These are phyloP conservation scores for Parachaetomium inaequale DNA, from an alignment of 495 filamentous ascomycete genomes.

Conservation along the genomic window DNA sequence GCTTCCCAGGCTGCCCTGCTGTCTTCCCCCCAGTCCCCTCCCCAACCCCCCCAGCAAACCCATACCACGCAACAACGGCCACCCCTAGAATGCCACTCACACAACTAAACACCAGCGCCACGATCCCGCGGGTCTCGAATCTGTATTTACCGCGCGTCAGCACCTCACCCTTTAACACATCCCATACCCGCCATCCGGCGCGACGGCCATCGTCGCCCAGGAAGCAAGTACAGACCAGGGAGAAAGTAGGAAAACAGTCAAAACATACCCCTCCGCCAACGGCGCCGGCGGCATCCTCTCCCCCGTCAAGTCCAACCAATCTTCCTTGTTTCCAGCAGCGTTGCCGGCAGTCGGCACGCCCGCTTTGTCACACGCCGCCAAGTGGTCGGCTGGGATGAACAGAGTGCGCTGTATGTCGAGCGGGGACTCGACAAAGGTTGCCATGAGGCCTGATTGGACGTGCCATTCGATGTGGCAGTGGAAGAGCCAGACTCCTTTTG, in stretches of 20 bases:
- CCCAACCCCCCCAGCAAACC: constrained; percentile 33
- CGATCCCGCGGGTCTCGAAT: constrained; percentile 68
- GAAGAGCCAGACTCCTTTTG: constrained; percentile 64
- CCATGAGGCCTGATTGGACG: constrained; percentile 61
- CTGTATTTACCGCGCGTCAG: constrained; percentile 22
- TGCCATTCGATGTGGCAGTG: constrained; percentile 71
- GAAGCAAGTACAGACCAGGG: neutral
- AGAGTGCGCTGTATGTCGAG: constrained; percentile 55
- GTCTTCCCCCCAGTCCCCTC: neutral
- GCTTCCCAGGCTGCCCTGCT: too few relatives aligned
- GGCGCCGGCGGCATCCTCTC: constrained; percentile 52
- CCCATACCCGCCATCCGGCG: too few relatives aligned
- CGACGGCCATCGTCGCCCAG: neutral
- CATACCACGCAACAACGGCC: constrained; percentile 65
- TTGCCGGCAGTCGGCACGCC: constrained; percentile 59
- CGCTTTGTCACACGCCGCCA: constrained; percentile 54
- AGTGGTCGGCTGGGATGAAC: constrained; percentile 60
- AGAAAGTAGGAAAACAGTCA: neutral
- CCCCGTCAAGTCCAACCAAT: constrained; percentile 64
- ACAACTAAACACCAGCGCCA: constrained; percentile 69
- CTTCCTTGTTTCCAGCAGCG: constrained; percentile 64
- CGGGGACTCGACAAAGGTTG: constrained; percentile 63
- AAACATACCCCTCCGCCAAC: constrained; percentile 58
- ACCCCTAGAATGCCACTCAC: constrained; percentile 71
- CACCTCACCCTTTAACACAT: neutral